Percentiles rank a stretch among this genome's conserved stretches.
phyloP scores from a whole-genome alignment of 257 asterid genomes.

The Solanum chaucha region DNA sequence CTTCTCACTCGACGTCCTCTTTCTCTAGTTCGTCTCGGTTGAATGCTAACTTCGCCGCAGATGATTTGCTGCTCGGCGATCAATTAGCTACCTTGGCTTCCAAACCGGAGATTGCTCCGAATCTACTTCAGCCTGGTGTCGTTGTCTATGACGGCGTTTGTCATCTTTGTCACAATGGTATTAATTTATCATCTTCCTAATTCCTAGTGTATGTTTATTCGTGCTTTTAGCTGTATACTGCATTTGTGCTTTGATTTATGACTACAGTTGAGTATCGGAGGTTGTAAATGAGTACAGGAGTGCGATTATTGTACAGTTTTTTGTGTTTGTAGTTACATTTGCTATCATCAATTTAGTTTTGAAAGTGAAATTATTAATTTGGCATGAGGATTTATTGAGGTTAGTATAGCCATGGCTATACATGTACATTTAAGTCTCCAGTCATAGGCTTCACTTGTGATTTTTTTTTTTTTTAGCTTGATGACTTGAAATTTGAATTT shows the following conservation, averaged over 20 bases:
- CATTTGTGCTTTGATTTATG: not conserved
- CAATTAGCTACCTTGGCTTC: not conserved
- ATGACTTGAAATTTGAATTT: not conserved
- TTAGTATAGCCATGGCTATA: not conserved
- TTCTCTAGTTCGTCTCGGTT: not conserved
- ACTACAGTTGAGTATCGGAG: not conserved
- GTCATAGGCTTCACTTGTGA: not conserved
- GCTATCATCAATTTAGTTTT: not conserved
- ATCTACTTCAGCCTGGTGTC: constrained; percentile 62
- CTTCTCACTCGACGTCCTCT: not conserved
- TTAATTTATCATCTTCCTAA: constrained; percentile 12
- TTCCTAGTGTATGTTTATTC: too few species aligned
- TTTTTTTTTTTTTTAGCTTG: not conserved
- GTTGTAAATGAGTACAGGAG: not conserved
- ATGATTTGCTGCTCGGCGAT: constrained; percentile 10
- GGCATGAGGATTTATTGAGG: not conserved
- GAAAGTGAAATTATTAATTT: not conserved
- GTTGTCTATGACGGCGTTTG: constrained; percentile 90
- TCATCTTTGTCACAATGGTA: constrained; percentile 78
- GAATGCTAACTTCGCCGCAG: constrained; percentile 24
- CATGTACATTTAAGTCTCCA: not conserved
- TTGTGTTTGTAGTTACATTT: not conserved
- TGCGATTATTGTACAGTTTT: not conserved
- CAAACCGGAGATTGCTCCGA: constrained; percentile 21
- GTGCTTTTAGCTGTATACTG: not conserved